Evolutionary conservation across 2,329 filamentous ascomycete species (phyloP), one percentile per base, ranked within the genome.

Genomic region (Capronia coronata): DNA sequence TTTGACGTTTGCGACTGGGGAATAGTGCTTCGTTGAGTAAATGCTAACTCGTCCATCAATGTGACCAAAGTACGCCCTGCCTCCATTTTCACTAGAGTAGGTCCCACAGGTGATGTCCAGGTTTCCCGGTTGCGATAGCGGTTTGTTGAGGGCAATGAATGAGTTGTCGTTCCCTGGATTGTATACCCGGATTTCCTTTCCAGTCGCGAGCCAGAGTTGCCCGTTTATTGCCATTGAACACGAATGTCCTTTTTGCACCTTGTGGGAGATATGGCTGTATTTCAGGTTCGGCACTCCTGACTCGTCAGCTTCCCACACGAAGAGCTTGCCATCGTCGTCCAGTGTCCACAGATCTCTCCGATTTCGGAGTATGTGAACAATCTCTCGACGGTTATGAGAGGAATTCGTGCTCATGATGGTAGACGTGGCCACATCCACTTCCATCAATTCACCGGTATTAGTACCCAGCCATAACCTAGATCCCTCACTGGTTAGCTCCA

Each of bases 321-420:
- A 82, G 11, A 98, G 71, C 39, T 85, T 86, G 9, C 93, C 93
- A 40, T 85, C 82, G 56, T 96, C 90, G 64, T 97, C 93, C 41
- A 98, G 67, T 0, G 90, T 90, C 93, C 93, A 98, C 65, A 98
- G 79, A 62, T 96, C 87, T 58, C 88, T 87, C 55, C 81, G 84
- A 65, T 94, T 85, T 32, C 93, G 82, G 63, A 87, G 85, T 35
- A 98, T 94, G 60, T 83, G 87, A 56, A 87, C 79, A 43, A 98
- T 78, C 59, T 94, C 87, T 54, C 82, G 77, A 35, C 87, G 81
- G 6, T 82, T 80, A 61, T 97, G 93, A 1, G 86, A 86, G 43
- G 78, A 70, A 60, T 85, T 87, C 14, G 77, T 84, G 22, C 77
- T 74, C 11, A 87, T 74, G 39, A 95, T 75, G 29, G 77, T 80